phyloP scores from a whole-genome alignment of 2,329 filamentous ascomycete genomes.

The Phialophora verrucosa region DNA sequence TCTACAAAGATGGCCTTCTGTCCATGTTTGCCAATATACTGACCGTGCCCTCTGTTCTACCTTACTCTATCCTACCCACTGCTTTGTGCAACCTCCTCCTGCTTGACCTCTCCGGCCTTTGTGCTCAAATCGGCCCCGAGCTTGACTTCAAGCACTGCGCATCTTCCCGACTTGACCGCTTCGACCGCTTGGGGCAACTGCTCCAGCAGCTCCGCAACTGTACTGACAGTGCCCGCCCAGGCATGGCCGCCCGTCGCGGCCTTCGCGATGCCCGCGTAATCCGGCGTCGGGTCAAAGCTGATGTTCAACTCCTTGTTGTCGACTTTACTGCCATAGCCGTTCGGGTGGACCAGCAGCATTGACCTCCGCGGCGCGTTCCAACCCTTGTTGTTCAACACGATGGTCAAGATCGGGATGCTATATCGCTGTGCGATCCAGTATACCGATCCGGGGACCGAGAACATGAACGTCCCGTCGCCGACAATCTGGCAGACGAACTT shows the following conservation, averaged over 20 bases:
- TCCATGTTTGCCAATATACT: too few relatives aligned
- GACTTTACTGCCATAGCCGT: slow-evolving; percentile 66
- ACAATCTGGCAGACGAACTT: slow-evolving; percentile 69
- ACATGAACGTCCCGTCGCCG: slow-evolving; percentile 71
- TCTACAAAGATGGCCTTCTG: too few relatives aligned
- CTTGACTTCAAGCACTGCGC: slow-evolving; percentile 65
- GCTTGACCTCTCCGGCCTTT: not conserved
- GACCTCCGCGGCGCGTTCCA: slow-evolving; percentile 70
- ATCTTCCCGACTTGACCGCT: slow-evolving; percentile 61
- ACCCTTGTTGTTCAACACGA: slow-evolving; percentile 72
- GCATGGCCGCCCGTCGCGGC: slow-evolving; percentile 65
- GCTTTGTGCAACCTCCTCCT: slow-evolving; percentile 2
- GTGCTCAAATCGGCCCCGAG: slow-evolving; percentile 20
- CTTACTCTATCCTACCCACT: slow-evolving; percentile 5
- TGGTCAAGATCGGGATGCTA: slow-evolving; percentile 68
- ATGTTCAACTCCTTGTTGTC: slow-evolving; percentile 71
- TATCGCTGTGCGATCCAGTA: slow-evolving; percentile 73
- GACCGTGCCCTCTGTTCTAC: too few relatives aligned
- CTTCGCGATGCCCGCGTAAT: slow-evolving; percentile 71
- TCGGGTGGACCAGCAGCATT: slow-evolving; percentile 68
- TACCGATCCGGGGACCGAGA: slow-evolving; percentile 67
- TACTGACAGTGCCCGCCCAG: slow-evolving; percentile 66
- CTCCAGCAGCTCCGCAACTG: slow-evolving; percentile 60
- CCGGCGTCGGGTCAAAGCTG: slow-evolving; percentile 68
- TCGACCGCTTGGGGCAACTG: slow-evolving; percentile 64